phyloP scores from a whole-genome alignment of 2,329 filamentous ascomycete species.

The Hypocrella siamensis region DNA sequence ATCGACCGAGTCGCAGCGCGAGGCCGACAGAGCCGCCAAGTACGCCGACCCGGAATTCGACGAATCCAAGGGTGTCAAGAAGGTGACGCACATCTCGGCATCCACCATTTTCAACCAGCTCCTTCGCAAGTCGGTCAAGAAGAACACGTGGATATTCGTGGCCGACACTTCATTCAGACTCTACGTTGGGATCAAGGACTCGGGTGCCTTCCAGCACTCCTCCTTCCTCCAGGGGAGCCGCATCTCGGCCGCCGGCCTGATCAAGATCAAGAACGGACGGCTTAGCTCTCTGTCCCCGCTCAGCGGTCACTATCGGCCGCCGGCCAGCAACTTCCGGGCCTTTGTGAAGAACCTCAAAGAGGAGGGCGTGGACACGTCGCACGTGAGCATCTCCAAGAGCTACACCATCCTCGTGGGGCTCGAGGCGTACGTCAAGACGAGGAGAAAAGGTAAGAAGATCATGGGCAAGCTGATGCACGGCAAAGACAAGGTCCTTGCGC shows the following conservation, averaged over 20 bases:
- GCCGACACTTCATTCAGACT: constrained; percentile 72
- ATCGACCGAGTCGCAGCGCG: constrained; percentile 29
- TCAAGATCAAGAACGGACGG: constrained; percentile 70
- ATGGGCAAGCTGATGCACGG: constrained; percentile 32
- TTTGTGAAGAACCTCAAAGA: constrained; percentile 62
- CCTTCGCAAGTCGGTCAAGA: constrained; percentile 61
- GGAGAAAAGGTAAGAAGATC: constrained; percentile 44
- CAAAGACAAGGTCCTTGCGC: constrained; percentile 44
- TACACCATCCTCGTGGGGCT: constrained; percentile 73
- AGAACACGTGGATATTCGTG: constrained; percentile 90
- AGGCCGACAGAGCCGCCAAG: constrained; percentile 44
- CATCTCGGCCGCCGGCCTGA: constrained; percentile 68
- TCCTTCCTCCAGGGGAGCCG: constrained; percentile 75
- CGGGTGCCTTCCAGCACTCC: constrained; percentile 78
- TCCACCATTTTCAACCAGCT: constrained; percentile 65
- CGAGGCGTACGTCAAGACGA: constrained; percentile 61
- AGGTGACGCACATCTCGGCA: constrained; percentile 48
- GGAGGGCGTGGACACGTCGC: constrained; percentile 62
- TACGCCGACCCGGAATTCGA: constrained; percentile 51
- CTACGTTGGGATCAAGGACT: constrained; percentile 82
- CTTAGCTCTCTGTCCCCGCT: constrained; percentile 56
- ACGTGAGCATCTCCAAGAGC: constrained; percentile 62
- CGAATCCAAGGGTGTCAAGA: constrained; percentile 37
- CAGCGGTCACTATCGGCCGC: constrained; percentile 74
- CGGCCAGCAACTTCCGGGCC: constrained; percentile 65